phyloP scores from a whole-genome alignment of 768 basidiomycete genomes.

The Trametes gibbosa region DNA sequence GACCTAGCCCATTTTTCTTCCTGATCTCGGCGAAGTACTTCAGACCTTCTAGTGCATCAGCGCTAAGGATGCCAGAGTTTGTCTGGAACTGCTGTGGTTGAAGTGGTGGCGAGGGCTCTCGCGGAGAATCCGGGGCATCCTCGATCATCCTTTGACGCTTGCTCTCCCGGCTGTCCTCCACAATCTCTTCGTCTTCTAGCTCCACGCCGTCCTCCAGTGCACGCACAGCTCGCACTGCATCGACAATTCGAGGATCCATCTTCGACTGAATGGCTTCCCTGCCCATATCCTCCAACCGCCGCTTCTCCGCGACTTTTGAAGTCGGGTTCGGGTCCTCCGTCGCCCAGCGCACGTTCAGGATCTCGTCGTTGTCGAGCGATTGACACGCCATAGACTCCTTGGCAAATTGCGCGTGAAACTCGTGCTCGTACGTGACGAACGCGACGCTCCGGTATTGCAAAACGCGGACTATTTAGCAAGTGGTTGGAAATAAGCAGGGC shows the following conservation, averaged over 20 bases:
- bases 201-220: conserved; percentile 81
- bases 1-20: conserved; percentile 51
- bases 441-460: conserved; percentile 94
- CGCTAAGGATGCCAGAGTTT: conserved; percentile 64
- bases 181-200: conserved; percentile 36
- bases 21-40: conserved; percentile 90
- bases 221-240: conserved; percentile 82
- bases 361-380: conserved; percentile 94
- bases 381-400: conserved; percentile 99
- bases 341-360: conserved; percentile 98
- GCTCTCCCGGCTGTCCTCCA: conserved; percentile 34
- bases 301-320: conserved; percentile 82
- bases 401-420: conserved; percentile 89
- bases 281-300: conserved; percentile 78
- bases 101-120: conserved; percentile 27
- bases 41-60: conserved; percentile 85
- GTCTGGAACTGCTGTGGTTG: conserved; percentile 33
- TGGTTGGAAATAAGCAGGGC: neutral
- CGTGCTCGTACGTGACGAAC: conserved; percentile 91
- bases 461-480: conserved; percentile 62
- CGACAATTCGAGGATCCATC: conserved; percentile 86
- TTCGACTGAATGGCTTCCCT: conserved; percentile 80
- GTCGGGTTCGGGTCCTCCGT: conserved; percentile 98
- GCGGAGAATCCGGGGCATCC: conserved; percentile 20
- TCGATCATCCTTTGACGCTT: conserved; percentile 36